A percentile compares a stretch with the other conserved stretches of the same genome.
Conservation (phyloP, 208 protist genomes). For the Plasmodiophora brassicae region DNA sequence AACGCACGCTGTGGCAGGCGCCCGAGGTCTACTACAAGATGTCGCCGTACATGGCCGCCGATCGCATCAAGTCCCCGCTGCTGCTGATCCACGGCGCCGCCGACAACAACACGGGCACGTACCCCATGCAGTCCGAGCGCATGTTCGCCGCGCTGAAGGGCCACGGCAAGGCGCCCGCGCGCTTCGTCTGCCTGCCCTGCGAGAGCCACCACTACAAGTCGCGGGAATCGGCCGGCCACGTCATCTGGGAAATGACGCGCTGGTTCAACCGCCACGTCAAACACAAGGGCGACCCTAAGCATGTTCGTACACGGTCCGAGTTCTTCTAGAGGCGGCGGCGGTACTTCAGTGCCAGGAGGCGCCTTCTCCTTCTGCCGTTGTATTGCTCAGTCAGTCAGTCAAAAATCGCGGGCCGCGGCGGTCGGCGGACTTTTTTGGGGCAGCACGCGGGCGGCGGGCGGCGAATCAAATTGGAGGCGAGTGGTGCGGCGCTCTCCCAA, state of each 20-base stretch:
- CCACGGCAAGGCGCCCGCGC: slow-evolving; percentile 16
- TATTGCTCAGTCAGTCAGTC: too few relatives aligned
- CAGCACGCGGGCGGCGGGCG: too few relatives aligned
- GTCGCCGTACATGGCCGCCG: slow-evolving; percentile 9
- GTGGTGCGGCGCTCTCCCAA: too few relatives aligned
- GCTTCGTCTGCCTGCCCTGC: not conserved
- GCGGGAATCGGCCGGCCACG: slow-evolving; percentile 12
- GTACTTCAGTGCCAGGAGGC: too few relatives aligned
- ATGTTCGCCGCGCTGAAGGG: slow-evolving; percentile 29
- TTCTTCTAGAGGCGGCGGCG: too few relatives aligned
- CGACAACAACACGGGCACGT: slow-evolving; percentile 31
- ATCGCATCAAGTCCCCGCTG: not conserved
- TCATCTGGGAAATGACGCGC: not conserved
- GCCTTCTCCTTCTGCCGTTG: too few relatives aligned
- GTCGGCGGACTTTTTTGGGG: too few relatives aligned
- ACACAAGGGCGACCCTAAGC: slow-evolving; percentile 10
- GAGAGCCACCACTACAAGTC: not conserved
- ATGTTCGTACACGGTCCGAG: too few relatives aligned
- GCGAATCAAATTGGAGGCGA: too few relatives aligned
- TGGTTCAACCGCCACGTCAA: slow-evolving; percentile 25
- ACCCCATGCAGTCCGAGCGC: slow-evolving; percentile 20
- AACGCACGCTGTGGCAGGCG: not conserved
- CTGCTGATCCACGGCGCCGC: slow-evolving; percentile 23
- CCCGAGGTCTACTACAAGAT: not conserved
- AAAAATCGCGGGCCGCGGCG: too few relatives aligned